These are phyloP conservation scores for Nothophytophthora sp. DNA, from an alignment of 352 stramenopile species.

Conservation along the genomic window DNA sequence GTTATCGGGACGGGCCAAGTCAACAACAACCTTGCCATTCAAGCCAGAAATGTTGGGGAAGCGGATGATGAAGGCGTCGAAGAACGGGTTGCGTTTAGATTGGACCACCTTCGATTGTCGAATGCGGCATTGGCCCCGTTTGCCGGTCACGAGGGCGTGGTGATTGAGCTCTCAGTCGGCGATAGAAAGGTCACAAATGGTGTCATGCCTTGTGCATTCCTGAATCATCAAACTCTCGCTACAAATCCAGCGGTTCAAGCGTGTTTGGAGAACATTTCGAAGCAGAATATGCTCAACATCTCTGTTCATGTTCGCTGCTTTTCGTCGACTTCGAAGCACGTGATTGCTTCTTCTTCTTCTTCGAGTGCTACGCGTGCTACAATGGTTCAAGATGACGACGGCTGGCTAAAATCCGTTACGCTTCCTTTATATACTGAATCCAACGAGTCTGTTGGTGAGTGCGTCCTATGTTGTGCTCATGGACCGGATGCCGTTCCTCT, in stretches of 20 bases:
- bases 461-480: conserved; percentile 10
- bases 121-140: conserved; percentile 22
- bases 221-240: conserved; percentile 37
- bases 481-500: not conserved
- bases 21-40: not conserved
- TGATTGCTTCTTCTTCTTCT: conserved; percentile 20
- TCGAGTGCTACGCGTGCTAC: too few relatives aligned
- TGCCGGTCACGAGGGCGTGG: conserved; percentile 35
- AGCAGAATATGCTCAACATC: not conserved
- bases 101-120: conserved; percentile 37
- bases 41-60: not conserved
- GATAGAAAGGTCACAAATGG: conserved; percentile 12
- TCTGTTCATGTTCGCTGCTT: conserved; percentile 25
- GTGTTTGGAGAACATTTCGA: not conserved
- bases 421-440: conserved; percentile 14
- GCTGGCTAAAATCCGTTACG: conserved; percentile 13
- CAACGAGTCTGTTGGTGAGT: conserved; percentile 17
- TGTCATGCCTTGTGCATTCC: conserved; percentile 41
- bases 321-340: conserved; percentile 10
- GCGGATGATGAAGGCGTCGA: not conserved
- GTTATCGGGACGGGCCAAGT: not conserved
- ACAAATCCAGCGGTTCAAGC: conserved; percentile 15
- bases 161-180: conserved; percentile 33
- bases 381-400: conserved; percentile 8
- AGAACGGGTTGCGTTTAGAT: conserved; percentile 18